Conservation (phyloP, 805 yeast species). For the Ogataea trehaloabstinens region DNA sequence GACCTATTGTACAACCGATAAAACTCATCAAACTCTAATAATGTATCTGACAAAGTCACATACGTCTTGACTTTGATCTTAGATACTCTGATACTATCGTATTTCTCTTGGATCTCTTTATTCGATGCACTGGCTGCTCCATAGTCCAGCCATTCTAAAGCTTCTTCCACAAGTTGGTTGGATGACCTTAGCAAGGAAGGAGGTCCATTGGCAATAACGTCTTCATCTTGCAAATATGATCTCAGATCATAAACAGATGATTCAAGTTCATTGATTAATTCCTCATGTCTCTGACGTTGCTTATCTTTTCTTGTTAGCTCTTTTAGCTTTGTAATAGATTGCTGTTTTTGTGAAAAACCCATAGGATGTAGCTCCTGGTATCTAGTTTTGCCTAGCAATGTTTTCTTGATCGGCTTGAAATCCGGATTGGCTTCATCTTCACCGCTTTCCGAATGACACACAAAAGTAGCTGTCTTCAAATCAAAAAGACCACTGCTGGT, state of each 20-base stretch:
- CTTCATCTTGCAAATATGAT: slow-evolving; percentile 55
- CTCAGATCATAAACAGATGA: slow-evolving; percentile 69
- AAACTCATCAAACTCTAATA: slow-evolving; percentile 47
- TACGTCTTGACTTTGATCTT: slow-evolving; percentile 35
- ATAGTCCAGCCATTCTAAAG: slow-evolving; percentile 76
- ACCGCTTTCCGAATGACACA: slow-evolving; percentile 7
- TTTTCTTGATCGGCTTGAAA: slow-evolving; percentile 14
- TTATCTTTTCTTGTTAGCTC: slow-evolving; percentile 54
- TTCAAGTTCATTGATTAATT: slow-evolving; percentile 68
- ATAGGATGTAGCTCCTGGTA: slow-evolving; percentile 46
- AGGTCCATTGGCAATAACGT: slow-evolving; percentile 42
- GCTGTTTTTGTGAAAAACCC: slow-evolving; percentile 45
- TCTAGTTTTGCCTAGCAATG: slow-evolving; percentile 27
- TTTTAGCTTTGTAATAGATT: slow-evolving; percentile 46
- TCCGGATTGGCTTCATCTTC: slow-evolving; percentile 9
- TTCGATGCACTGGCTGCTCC: slow-evolving; percentile 54
- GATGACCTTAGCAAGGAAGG: slow-evolving; percentile 37
- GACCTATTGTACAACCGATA: slow-evolving; percentile 42
- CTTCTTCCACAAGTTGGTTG: slow-evolving; percentile 40
- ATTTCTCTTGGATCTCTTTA: slow-evolving; percentile 37
- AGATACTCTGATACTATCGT: slow-evolving; percentile 29
- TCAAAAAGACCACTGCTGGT: slow-evolving; percentile 40
- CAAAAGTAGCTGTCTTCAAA: slow-evolving; percentile 38
- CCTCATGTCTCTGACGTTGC: slow-evolving; percentile 52
- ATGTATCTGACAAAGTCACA: slow-evolving; percentile 42